Evolutionary conservation across 805 yeast species (phyloP).

Genomic region (Hanseniaspora singularis): DNA sequence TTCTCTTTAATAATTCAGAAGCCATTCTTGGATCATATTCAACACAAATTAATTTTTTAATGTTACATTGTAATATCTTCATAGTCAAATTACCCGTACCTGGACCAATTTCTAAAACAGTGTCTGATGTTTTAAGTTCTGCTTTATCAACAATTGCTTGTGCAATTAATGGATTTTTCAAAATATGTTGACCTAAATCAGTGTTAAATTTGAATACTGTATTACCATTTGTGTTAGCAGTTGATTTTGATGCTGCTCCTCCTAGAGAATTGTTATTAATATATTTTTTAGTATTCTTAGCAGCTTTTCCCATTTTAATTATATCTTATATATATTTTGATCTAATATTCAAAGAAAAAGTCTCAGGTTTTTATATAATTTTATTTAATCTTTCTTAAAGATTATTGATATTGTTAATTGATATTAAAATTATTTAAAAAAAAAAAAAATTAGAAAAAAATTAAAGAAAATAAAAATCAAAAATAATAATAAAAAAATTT

Average conservation of each 20-base stretch:
- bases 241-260: constrained; percentile 56
- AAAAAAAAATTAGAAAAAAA: neutral
- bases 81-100: constrained; percentile 98
- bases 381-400: neutral
- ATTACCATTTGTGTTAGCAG: constrained; percentile 26
- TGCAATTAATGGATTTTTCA: constrained; percentile 91
- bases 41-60: constrained; percentile 78
- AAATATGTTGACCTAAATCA: constrained; percentile 89
- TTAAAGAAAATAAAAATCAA: neutral
- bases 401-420: neutral
- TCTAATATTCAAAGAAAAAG: neutral
- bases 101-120: constrained; percentile 93
- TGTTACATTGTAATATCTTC: constrained; percentile 77
- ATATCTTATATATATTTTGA: neutral
- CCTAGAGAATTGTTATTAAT: constrained; percentile 41
- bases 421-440: neutral
- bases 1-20: constrained; percentile 93
- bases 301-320: constrained; percentile 46
- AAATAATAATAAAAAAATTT: neutral
- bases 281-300: constrained; percentile 49
- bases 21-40: constrained; percentile 99
- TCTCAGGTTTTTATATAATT: neutral
- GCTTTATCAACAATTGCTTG: constrained; percentile 98
- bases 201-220: constrained; percentile 95
- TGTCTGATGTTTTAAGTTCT: constrained; percentile 78